Evolutionary conservation across 768 basidiomycete genomes (phyloP).

Genomic region (Tremella mesenterica): DNA sequence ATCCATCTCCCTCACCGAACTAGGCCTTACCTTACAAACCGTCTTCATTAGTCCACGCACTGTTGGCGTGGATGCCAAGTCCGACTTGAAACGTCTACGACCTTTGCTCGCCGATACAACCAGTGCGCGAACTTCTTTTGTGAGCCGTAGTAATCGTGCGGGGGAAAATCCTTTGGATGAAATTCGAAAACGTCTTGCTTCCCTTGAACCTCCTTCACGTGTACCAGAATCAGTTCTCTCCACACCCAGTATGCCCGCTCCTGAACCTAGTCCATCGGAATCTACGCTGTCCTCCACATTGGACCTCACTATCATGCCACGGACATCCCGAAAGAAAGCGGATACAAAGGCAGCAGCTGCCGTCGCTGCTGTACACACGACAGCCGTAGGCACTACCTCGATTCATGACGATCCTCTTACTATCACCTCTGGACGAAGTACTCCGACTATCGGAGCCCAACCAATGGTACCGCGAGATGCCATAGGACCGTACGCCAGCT

Average conservation of each 20-base stretch:
- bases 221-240: not conserved
- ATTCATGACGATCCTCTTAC: conserved; percentile 49
- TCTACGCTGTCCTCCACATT: conserved; percentile 56
- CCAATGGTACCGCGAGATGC: not conserved
- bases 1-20: conserved; percentile 57
- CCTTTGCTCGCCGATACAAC: conserved; percentile 15
- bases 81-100: conserved; percentile 18
- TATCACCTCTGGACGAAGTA: conserved; percentile 66
- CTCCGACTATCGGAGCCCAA: conserved; percentile 48
- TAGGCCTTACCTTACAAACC: conserved; percentile 82
- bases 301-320: conserved; percentile 40
- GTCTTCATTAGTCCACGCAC: conserved; percentile 61
- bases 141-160: conserved; percentile 28
- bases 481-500: conserved; percentile 10
- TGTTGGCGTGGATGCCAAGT: conserved; percentile 26
- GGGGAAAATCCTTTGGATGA: conserved; percentile 35
- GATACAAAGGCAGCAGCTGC: conserved; percentile 85
- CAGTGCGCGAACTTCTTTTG: conserved; percentile 36
- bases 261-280: conserved; percentile 62
- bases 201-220: conserved; percentile 18
- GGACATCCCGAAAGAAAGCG: conserved; percentile 49
- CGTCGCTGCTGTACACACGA: conserved; percentile 65
- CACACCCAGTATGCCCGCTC: not conserved
- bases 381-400: conserved; percentile 67
- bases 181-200: conserved; percentile 25